Percentiles rank a stretch among this genome's conserved stretches.
Evolutionary conservation across 2,329 filamentous ascomycete species (phyloP).

Genomic region (Zasmidium citrigriseum): DNA sequence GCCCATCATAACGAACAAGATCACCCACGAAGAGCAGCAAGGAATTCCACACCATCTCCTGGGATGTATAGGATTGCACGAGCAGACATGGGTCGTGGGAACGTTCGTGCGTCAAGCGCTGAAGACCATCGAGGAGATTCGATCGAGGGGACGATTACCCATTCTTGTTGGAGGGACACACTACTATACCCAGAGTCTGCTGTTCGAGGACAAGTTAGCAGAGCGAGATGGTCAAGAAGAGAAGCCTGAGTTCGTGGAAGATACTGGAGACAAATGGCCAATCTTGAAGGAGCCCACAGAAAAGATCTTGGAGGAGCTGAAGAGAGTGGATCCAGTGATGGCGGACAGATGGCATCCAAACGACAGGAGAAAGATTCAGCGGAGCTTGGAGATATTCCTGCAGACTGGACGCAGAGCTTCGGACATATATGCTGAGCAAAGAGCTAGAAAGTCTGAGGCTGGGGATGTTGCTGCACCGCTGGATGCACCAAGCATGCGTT

Average conservation of each 20-base stretch:
- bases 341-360: conserved; percentile 92
- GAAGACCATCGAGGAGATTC: conserved; percentile 73
- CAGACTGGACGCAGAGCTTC: conserved; percentile 80
- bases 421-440: conserved; percentile 81
- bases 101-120: conserved; percentile 72
- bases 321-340: conserved; percentile 84
- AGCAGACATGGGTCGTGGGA: conserved; percentile 81
- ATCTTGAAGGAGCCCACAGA: conserved; percentile 73
- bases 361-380: conserved; percentile 83
- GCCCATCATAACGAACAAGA: conserved; percentile 94
- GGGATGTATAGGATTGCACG: conserved; percentile 71
- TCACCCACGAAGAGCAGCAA: conserved; percentile 70
- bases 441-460: conserved; percentile 20
- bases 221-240: conserved; percentile 42
- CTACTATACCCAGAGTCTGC: conserved; percentile 87
- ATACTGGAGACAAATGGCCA: conserved; percentile 53
- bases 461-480: background rate
- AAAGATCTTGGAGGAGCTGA: conserved; percentile 69
- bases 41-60: conserved; percentile 87
- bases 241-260: conserved; percentile 31
- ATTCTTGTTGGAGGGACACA: conserved; percentile 93
- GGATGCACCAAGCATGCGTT: conserved; percentile 43
- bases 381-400: conserved; percentile 87
- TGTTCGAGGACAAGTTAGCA: conserved; percentile 75
- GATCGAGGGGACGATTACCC: conserved; percentile 74